Percentiles rank a stretch among this genome's conserved stretches.
phyloP scores from a whole-genome alignment of 78 protist species.

The Speleostelium caveatum region DNA sequence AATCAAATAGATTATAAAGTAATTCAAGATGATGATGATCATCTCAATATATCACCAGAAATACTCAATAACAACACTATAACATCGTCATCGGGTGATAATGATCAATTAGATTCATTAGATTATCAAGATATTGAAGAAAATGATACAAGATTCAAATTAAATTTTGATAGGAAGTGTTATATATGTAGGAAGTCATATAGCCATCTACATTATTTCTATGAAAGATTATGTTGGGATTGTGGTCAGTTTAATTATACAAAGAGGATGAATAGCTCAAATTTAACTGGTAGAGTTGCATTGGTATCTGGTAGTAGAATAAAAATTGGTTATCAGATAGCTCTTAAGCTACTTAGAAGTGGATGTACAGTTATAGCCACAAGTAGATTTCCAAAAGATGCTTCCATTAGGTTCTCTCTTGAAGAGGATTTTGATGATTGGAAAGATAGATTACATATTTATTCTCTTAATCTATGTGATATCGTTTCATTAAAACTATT shows the following conservation, averaged over 20 bases:
- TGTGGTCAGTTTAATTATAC: conserved; percentile 83
- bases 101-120: no score
- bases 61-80: no score
- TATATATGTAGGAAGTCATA: conserved; percentile 1
- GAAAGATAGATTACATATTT: conserved; percentile 49
- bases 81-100: no score
- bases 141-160: neutral
- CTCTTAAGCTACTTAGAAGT: conserved; percentile 65
- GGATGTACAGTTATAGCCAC: conserved; percentile 84
- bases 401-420: neutral
- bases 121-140: conserved; percentile 10
- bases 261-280: conserved; percentile 21
- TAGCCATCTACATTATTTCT: conserved; percentile 8
- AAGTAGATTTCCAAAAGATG: conserved; percentile 76
- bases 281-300: conserved; percentile 44
- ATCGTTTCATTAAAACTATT: conserved; percentile 53
- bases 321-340: conserved; percentile 77
- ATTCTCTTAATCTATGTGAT: conserved; percentile 64
- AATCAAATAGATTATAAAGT: no score
- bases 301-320: conserved; percentile 86
- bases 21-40: no score
- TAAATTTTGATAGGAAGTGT: conserved; percentile 1
- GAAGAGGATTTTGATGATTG: conserved; percentile 13
- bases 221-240: conserved; percentile 66
- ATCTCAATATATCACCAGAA: no score